Evolutionary conservation across 331 rosid genomes (phyloP).

Genomic region (Ulmus americana): DNA sequence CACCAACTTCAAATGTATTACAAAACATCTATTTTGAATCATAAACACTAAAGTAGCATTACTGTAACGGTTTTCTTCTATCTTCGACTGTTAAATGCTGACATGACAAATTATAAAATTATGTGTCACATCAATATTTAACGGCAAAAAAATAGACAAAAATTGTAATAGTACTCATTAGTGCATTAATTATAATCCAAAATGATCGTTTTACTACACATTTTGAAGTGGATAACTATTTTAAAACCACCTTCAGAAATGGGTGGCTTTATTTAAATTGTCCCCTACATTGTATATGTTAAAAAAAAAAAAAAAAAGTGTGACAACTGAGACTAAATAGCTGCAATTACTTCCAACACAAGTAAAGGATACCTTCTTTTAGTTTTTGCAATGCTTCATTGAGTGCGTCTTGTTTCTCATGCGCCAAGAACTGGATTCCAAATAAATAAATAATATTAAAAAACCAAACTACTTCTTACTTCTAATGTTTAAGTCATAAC

Average conservation of each 20-base stretch:
- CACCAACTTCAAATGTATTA: too few species aligned
- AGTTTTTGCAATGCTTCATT: constrained; percentile 55
- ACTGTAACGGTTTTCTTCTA: too few species aligned
- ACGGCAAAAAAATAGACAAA: too few species aligned
- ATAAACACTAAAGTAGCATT: too few species aligned
- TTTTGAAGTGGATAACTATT: too few species aligned
- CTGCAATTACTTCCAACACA: too few species aligned
- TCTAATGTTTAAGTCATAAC: background rate
- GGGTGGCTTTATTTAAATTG: background rate
- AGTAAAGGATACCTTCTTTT: constrained; percentile 62
- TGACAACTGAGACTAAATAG: too few species aligned
- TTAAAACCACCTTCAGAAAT: background rate
- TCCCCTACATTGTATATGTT: background rate
- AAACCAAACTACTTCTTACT: background rate
- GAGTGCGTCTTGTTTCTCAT: constrained; percentile 30
- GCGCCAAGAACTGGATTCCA: constrained; percentile 43
- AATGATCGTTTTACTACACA: background rate
- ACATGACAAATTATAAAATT: too few species aligned
- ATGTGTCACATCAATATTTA: too few species aligned
- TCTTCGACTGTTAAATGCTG: too few species aligned
- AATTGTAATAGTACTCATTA: background rate
- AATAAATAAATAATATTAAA: constrained; percentile 9
- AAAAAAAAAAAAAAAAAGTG: background rate
- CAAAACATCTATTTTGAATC: too few species aligned
- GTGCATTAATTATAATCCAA: background rate